These are phyloP conservation scores for Sherardia arvensis DNA, from an alignment of 257 asterid species.

Conservation along the genomic window DNA sequence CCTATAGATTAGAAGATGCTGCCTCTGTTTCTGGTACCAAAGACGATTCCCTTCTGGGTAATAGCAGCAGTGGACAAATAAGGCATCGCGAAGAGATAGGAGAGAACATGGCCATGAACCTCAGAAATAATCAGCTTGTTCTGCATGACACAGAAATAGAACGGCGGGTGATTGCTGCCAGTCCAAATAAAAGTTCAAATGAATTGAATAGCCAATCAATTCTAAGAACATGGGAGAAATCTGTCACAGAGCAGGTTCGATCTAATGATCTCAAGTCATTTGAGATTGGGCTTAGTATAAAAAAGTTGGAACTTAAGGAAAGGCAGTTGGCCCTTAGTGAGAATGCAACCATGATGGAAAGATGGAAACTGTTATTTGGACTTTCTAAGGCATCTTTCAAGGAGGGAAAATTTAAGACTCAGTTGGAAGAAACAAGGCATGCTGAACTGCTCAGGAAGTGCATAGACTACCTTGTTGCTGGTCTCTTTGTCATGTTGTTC, in stretches of 20 bases:
- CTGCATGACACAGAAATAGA: conserved; percentile 28
- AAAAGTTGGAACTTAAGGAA: conserved; percentile 62
- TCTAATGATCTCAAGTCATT: conserved; percentile 67
- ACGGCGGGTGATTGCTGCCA: conserved; percentile 30
- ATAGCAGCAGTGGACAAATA: conserved; percentile 12
- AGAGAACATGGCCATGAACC: conserved; percentile 14
- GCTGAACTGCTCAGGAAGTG: conserved; percentile 64
- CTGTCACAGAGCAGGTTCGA: conserved; percentile 74
- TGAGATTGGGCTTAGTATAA: conserved; percentile 60
- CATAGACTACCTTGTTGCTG: conserved; percentile 75
- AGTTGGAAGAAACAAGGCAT: conserved; percentile 57
- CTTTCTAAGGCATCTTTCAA: conserved; percentile 64
- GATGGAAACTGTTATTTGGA: conserved; percentile 75
- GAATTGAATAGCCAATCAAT: conserved; percentile 19
- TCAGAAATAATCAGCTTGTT: conserved; percentile 38
- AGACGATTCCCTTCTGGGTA: conserved; percentile 19
- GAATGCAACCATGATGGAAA: conserved; percentile 53
- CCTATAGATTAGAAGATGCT: conserved; percentile 19
- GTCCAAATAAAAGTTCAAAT: conserved; percentile 18
- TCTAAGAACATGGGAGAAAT: conserved; percentile 50
- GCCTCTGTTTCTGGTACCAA: conserved; percentile 13
- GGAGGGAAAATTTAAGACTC: conserved; percentile 67
- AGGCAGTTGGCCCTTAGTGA: conserved; percentile 44
- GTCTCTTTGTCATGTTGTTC: conserved; percentile 58
- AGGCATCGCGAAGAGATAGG: conserved; percentile 23